Evolutionary conservation across 2,329 filamentous ascomycete species (phyloP).

Genomic region (Leptographium wingfieldii): DNA sequence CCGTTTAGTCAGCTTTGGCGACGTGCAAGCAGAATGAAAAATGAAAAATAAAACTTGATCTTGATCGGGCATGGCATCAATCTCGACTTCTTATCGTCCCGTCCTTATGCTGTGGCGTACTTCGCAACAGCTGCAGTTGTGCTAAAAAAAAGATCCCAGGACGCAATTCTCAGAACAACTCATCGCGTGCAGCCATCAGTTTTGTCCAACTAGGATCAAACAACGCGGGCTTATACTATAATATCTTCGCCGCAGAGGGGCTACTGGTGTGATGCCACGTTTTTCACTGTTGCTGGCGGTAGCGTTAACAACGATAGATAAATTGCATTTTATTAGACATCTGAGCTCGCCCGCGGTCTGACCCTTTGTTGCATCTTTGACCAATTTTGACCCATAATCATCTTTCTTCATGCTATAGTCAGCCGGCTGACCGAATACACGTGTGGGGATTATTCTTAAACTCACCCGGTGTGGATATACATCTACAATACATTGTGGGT

Average conservation of each 20-base stretch:
- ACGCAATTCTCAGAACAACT: background rate
- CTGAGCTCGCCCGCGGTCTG: background rate
- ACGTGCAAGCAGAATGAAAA: background rate
- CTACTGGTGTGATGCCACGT: conserved; percentile 2
- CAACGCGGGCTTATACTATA: background rate
- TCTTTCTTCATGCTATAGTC: background rate
- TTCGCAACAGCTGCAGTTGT: background rate
- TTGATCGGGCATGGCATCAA: background rate
- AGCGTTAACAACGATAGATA: background rate
- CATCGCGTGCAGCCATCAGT: background rate
- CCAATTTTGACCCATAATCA: background rate
- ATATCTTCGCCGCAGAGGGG: background rate
- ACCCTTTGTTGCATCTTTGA: background rate
- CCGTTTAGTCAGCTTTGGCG: background rate
- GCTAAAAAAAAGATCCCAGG: background rate
- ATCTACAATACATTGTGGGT: background rate
- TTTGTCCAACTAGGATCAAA: background rate
- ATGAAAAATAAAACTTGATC: background rate
- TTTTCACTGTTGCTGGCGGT: background rate
- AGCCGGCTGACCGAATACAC: background rate
- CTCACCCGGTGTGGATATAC: background rate
- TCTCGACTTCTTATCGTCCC: too few species aligned
- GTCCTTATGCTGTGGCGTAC: background rate
- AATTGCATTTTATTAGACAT: background rate
- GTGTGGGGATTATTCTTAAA: background rate